Evolutionary conservation across 2,329 filamentous ascomycete genomes (phyloP), one percentile per base, ranked within the genome.

Genomic region (Amylocarpus encephaloides): DNA sequence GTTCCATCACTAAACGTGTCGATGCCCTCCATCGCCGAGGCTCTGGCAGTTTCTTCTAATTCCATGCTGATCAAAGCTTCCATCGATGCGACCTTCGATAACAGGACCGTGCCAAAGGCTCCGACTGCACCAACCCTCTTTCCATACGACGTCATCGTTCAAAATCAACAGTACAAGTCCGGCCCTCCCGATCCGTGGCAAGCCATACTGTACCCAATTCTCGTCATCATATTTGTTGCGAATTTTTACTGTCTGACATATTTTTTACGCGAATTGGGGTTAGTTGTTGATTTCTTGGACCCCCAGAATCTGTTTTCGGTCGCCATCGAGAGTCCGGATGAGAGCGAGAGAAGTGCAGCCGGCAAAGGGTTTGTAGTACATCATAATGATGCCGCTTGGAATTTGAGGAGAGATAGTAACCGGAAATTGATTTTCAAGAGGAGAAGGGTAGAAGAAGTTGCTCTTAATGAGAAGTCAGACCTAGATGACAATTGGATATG

Each of bases 31-130:
- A n/a, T 51, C 10, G 43, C 49, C 1, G 49, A 51, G 36, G 49
- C 43, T 5, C 49, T 51, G 3, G 43, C 49, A 11, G 49, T 47
- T 12, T 39, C 47, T 26, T 47, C 49, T n/a, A 40, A 36, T 16
- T 51, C 49, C 15, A 43, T 51, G 32, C 49, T 51, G 33, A 36
- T 51, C 6, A 51, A 51, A 39, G 26, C 32, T 18, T 43, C 49
- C 22, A 48, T 51, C 39, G 47, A 51, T 29, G 38, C 49, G 3
- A 47, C 49, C 6, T 46, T 41, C 18, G 38, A 43, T 26, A 33
- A 33, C 15, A 43, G 29, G 22, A 40, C 15, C 5, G 18, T 50
- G 5, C 33, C 39, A 3, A 11, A 30, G 33, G 12, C 44, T 13
- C 44, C 35, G n/a, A 32, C 15, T 16, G 7, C 30, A 9, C 9